Conservation (phyloP, 2,329 filamentous ascomycete genomes). For the Sodiomyces alkalinus region DNA sequence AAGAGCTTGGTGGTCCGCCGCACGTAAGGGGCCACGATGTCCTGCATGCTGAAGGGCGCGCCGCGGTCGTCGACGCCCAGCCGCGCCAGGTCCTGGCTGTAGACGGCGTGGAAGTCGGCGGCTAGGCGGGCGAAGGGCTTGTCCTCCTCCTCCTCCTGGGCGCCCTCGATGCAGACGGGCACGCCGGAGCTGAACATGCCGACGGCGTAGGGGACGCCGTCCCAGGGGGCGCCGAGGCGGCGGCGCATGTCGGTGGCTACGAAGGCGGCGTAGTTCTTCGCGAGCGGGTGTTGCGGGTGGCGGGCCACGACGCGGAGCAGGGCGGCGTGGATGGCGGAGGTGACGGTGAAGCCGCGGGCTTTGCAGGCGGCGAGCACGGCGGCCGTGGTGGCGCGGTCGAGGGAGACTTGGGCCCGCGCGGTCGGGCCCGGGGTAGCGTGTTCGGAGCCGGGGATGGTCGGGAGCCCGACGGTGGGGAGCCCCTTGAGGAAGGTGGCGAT, state of each 20-base stretch:
- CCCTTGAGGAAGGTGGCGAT: slow-evolving; percentile 8
- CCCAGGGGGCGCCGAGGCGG: slow-evolving; percentile 13
- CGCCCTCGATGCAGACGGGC: slow-evolving; percentile 5
- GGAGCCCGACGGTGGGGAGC: slow-evolving; percentile 9
- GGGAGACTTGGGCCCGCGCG: slow-evolving; percentile 4
- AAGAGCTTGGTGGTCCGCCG: slow-evolving; percentile 7
- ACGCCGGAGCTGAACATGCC: slow-evolving; percentile 9
- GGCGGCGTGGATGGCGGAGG: slow-evolving; percentile 15
- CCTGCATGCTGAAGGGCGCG: no score
- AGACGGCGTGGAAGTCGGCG: slow-evolving; percentile 10
- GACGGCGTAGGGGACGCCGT: slow-evolving; percentile 11
- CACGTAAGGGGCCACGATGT: slow-evolving; percentile 7
- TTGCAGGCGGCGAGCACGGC: slow-evolving; percentile 6
- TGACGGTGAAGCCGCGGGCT: slow-evolving; percentile 10
- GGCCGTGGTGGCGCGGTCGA: slow-evolving; percentile 9
- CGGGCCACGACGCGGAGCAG: slow-evolving; percentile 14
- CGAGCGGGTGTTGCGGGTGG: slow-evolving; percentile 11
- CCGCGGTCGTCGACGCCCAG: slow-evolving; percentile 10
- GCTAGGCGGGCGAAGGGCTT: slow-evolving; percentile 11
- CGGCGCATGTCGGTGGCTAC: slow-evolving; percentile 13
- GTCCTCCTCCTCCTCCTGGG: slow-evolving; percentile 11
- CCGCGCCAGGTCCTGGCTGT: slow-evolving; percentile 13
- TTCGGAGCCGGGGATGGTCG: slow-evolving; percentile 11
- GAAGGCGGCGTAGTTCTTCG: slow-evolving; percentile 15
- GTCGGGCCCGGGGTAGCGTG: slow-evolving; percentile 10